Conservation (phyloP, 306 rosid genomes). For the Gleditsia sinensis region DNA sequence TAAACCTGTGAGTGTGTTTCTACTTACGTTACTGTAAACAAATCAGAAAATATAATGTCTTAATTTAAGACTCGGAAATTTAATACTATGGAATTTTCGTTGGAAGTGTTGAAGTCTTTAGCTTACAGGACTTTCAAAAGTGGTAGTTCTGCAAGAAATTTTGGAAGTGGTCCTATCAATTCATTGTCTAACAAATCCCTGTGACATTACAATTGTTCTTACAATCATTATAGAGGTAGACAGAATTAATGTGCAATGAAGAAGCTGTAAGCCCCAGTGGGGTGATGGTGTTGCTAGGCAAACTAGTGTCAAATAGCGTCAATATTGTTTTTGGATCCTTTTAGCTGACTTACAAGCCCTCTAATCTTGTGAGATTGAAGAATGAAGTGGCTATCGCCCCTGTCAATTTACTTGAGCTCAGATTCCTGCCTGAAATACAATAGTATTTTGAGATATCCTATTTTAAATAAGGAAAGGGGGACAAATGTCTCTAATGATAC, state of each 20-base stretch:
- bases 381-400: slow-evolving; percentile 19
- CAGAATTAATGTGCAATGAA: too few species aligned
- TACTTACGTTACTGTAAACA: slow-evolving; percentile 33
- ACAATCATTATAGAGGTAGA: too few species aligned
- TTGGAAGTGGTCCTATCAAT: slow-evolving; percentile 32
- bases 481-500: too few species aligned
- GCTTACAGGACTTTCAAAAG: slow-evolving; percentile 38
- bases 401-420: slow-evolving; percentile 30
- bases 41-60: too few species aligned
- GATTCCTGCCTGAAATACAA: slow-evolving; percentile 22
- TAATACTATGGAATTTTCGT: too few species aligned
- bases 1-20: slow-evolving; percentile 35
- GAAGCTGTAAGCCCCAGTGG: too few species aligned
- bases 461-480: too few species aligned
- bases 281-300: too few species aligned
- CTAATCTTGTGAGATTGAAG: slow-evolving; percentile 7
- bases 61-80: too few species aligned
- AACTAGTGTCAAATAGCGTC: too few species aligned
- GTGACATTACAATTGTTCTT: neutral
- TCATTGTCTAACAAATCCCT: slow-evolving; percentile 40
- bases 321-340: too few species aligned
- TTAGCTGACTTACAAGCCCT: slow-evolving; percentile 38
- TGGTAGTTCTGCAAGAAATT: slow-evolving; percentile 26
- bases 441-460: too few species aligned
- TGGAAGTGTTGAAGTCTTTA: neutral